These are phyloP conservation scores for Pseudocercospora vitis DNA, from an alignment of 2,329 filamentous ascomycete genomes.

Conservation along the genomic window DNA sequence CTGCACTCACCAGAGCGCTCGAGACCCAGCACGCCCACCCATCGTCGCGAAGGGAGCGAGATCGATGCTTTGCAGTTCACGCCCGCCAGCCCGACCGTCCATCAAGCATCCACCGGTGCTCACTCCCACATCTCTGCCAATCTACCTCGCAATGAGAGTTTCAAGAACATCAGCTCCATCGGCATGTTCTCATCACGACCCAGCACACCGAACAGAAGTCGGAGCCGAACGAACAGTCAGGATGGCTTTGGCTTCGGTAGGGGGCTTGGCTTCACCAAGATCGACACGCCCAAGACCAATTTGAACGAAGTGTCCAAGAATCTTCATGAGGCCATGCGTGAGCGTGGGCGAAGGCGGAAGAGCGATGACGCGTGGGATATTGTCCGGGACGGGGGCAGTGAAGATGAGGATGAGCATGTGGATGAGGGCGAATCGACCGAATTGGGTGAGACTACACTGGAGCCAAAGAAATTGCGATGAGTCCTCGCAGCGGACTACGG, in stretches of 20 bases:
- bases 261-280: slow-evolving; percentile 35
- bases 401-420: slow-evolving; percentile 20
- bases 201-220: slow-evolving; percentile 71
- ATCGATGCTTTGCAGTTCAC: slow-evolving; percentile 32
- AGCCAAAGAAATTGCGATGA: slow-evolving; percentile 29
- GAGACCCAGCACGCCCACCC: slow-evolving; percentile 31
- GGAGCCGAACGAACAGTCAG: slow-evolving; percentile 61
- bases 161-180: slow-evolving; percentile 82
- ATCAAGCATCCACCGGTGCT: slow-evolving; percentile 13
- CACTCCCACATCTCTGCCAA: slow-evolving; percentile 45
- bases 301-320: slow-evolving; percentile 81
- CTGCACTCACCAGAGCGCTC: slow-evolving; percentile 32
- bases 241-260: slow-evolving; percentile 20
- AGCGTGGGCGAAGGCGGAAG: slow-evolving; percentile 65
- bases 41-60: slow-evolving; percentile 27
- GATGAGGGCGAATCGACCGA: slow-evolving; percentile 22
- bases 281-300: slow-evolving; percentile 60
- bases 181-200: slow-evolving; percentile 89
- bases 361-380: slow-evolving; percentile 32
- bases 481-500: neutral
- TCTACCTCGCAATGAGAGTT: slow-evolving; percentile 86
- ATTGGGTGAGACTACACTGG: slow-evolving; percentile 16
- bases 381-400: slow-evolving; percentile 23
- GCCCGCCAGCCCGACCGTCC: slow-evolving; percentile 26
- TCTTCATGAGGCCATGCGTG: slow-evolving; percentile 80